Conservation (phyloP, 257 asterid genomes). For the Fraxinus anomala region DNA sequence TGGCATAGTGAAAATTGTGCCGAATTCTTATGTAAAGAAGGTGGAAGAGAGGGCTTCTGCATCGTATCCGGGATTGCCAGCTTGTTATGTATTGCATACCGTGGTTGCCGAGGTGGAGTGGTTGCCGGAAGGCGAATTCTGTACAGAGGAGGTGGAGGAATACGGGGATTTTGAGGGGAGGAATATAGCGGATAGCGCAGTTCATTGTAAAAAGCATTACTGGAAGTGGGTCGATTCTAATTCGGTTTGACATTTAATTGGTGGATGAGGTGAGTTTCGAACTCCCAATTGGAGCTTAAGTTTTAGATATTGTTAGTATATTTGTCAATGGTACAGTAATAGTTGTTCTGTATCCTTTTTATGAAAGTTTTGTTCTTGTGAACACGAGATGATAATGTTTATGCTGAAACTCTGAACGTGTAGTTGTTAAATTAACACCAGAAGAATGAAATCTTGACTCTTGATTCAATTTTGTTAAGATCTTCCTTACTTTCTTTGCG, state of each 20-base stretch:
- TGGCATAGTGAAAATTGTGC: conserved; percentile 49
- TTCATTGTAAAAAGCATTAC: conserved; percentile 80
- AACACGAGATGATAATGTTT: conserved; percentile 12
- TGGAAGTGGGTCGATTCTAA: conserved; percentile 87
- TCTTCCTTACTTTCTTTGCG: neutral
- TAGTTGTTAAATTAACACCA: neutral
- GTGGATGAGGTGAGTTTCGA: conserved; percentile 44
- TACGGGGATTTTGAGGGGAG: conserved; percentile 48
- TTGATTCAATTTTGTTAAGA: neutral
- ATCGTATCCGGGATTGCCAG: conserved; percentile 95
- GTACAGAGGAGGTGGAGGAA: conserved; percentile 79
- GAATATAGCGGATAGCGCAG: conserved; percentile 56
- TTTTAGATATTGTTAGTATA: conserved; percentile 30
- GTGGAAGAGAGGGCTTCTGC: conserved; percentile 77
- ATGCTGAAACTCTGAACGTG: neutral
- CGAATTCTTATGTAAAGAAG: conserved; percentile 67
- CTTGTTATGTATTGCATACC: conserved; percentile 77
- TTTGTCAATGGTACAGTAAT: neutral
- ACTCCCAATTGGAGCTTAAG: conserved; percentile 33
- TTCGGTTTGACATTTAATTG: conserved; percentile 39
- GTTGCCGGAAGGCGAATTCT: conserved; percentile 76
- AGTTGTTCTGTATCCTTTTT: neutral
- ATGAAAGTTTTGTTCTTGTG: conserved; percentile 16
- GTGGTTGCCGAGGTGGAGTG: conserved; percentile 80
- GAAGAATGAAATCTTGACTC: neutral